Percentiles rank a stretch among this genome's conserved stretches.
Conservation (phyloP, 345 rosid genomes). For the Litchi chinensis region DNA sequence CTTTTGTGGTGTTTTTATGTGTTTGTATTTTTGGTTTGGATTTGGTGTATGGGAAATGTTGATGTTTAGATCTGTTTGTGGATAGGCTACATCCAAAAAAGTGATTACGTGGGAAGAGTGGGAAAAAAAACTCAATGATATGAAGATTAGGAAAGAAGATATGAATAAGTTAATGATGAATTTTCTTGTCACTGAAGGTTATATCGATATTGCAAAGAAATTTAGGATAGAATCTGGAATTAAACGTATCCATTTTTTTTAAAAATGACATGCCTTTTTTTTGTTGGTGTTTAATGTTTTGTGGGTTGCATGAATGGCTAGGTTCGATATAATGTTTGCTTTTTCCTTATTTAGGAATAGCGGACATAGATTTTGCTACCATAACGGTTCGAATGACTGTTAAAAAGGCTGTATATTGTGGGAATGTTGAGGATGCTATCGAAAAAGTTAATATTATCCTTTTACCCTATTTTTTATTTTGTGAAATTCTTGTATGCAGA, state of each 20-base stretch:
- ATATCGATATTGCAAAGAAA: constrained; percentile 89
- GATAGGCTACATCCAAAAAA: constrained; percentile 62
- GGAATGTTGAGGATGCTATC: constrained; percentile 96
- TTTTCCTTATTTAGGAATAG: constrained; percentile 63
- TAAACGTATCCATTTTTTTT: constrained; percentile 65
- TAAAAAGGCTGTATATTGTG: constrained; percentile 92
- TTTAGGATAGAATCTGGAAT: constrained; percentile 93
- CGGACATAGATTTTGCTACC: constrained; percentile 89
- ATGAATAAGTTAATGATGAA: constrained; percentile 98
- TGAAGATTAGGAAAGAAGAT: constrained; percentile 87
- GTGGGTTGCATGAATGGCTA: constrained; percentile 6
- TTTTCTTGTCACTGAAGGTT: constrained; percentile 96
- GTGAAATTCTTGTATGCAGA: constrained; percentile 44
- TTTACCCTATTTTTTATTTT: neutral
- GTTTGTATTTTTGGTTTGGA: neutral
- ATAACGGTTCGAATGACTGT: constrained; percentile 95
- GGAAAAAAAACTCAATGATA: constrained; percentile 90
- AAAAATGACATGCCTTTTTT: neutral
- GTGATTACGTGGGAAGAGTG: constrained; percentile 80
- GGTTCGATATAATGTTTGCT: neutral
- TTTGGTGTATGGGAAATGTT: neutral
- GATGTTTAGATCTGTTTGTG: constrained; percentile 8
- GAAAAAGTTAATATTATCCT: constrained; percentile 54
- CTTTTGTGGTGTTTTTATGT: neutral
- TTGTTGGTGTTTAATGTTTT: neutral